Percentiles rank a stretch among this genome's conserved stretches.
Conservation (phyloP, 1,284 basidiomycete genomes). For the Cryptococcus jaspeensis region DNA sequence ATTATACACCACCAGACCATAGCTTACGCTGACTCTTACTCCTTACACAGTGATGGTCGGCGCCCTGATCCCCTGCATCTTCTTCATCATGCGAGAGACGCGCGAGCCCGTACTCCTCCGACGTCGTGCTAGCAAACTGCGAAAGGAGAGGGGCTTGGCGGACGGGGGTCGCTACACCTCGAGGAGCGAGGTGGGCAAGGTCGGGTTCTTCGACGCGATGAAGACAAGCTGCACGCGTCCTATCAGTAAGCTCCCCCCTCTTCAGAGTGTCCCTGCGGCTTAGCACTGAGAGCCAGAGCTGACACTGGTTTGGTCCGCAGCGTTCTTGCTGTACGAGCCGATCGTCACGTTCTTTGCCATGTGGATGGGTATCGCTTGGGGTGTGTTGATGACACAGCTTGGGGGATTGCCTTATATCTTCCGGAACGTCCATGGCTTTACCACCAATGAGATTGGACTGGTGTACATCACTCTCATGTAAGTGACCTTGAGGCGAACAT, state of each 20-base stretch:
- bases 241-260: conserved; percentile 39
- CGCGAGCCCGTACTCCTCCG: conserved; percentile 46
- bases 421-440: conserved; percentile 63
- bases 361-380: conserved; percentile 77
- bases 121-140: conserved; percentile 32
- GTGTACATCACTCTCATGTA: conserved; percentile 64
- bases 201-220: conserved; percentile 31
- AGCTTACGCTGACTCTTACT: not conserved
- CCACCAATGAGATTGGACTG: conserved; percentile 62
- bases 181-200: conserved; percentile 45
- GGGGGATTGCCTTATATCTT: conserved; percentile 68
- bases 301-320: conserved; percentile 46
- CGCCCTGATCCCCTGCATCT: conserved; percentile 36
- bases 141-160: conserved; percentile 27
- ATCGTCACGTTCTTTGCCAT: conserved; percentile 70
- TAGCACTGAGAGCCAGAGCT: no score
- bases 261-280: not conserved
- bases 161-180: conserved; percentile 47
- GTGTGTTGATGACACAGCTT: conserved; percentile 68
- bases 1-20: no score
- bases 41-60: conserved; percentile 28
- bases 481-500: no score
- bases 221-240: conserved; percentile 41
- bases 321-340: conserved; percentile 69
- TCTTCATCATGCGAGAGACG: conserved; percentile 47